Percentiles rank a stretch among this genome's conserved stretches.
Evolutionary conservation across 768 basidiomycete species (phyloP).

Genomic region (Lanmaoa pseudosensibilis): DNA sequence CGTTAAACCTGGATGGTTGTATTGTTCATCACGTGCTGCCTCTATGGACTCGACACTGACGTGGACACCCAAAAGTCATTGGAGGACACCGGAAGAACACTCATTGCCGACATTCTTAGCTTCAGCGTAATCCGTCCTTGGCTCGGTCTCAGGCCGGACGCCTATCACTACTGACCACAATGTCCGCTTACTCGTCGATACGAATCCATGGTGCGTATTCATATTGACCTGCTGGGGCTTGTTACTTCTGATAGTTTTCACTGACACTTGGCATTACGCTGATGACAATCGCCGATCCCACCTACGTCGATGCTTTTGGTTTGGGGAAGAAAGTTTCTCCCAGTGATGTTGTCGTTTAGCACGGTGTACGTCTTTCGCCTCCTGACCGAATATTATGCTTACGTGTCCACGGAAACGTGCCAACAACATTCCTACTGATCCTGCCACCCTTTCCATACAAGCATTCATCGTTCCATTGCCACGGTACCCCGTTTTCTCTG

Average conservation of each 20-base stretch:
- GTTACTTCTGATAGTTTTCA: conserved; percentile 47
- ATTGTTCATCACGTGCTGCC: conserved; percentile 48
- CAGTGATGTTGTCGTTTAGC: conserved; percentile 45
- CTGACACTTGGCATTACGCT: conserved; percentile 38
- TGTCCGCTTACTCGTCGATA: conserved; percentile 46
- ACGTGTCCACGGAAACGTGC: conserved; percentile 22
- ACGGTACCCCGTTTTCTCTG: conserved; percentile 47
- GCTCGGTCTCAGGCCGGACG: conserved; percentile 48
- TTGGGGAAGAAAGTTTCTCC: conserved; percentile 40
- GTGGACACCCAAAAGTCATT: conserved; percentile 40
- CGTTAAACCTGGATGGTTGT: conserved; percentile 55
- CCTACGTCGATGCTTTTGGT: conserved; percentile 41
- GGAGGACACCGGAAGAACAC: conserved; percentile 44
- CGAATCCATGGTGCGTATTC: conserved; percentile 46
- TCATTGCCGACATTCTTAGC: conserved; percentile 49
- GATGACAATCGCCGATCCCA: conserved; percentile 42
- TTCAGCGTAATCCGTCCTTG: conserved; percentile 56
- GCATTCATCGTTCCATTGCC: conserved; percentile 43
- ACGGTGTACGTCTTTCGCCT: conserved; percentile 34
- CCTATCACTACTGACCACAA: conserved; percentile 57
- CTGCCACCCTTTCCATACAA: conserved; percentile 47
- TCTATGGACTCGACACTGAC: conserved; percentile 51
- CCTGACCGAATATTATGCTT: neutral
- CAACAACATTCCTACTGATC: conserved; percentile 47
- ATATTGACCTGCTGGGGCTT: conserved; percentile 50